Evolutionary conservation across 306 rosid species (phyloP).

Genomic region (Ormosia emarginata): DNA sequence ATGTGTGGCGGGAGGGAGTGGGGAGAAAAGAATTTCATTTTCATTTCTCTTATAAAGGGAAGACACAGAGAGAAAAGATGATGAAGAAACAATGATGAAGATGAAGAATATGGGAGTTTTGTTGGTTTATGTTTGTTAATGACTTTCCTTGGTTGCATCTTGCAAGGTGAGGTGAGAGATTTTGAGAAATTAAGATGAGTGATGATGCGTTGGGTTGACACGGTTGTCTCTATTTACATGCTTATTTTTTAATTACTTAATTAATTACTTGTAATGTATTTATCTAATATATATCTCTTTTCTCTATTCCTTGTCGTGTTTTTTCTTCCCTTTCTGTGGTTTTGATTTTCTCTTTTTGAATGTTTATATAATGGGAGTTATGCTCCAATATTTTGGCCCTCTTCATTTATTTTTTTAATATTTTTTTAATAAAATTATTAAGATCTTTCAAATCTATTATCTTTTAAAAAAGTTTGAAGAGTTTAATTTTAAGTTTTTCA

Average conservation of each 20-base stretch:
- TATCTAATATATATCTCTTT: too few relatives aligned
- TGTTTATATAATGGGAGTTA: too few relatives aligned
- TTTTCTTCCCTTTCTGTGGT: too few relatives aligned
- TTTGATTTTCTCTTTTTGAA: too few relatives aligned
- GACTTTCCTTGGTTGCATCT: background rate
- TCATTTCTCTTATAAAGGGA: background rate
- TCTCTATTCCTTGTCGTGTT: too few relatives aligned
- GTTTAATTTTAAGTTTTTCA: too few relatives aligned
- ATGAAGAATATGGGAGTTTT: background rate
- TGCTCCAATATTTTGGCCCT: too few relatives aligned
- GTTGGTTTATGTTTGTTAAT: background rate
- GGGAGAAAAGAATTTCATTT: background rate
- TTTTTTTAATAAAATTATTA: too few relatives aligned
- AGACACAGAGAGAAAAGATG: background rate
- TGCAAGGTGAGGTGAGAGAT: background rate
- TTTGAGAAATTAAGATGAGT: background rate
- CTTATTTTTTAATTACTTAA: background rate
- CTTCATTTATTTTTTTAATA: too few relatives aligned
- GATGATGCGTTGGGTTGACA: background rate
- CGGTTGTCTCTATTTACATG: background rate
- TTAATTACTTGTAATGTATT: too few relatives aligned
- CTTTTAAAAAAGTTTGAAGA: too few relatives aligned
- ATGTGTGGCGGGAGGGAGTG: conserved; percentile 27
- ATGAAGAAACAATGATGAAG: background rate
- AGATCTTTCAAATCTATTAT: too few relatives aligned